Evolutionary conservation across 2,329 filamentous ascomycete species (phyloP).

Genomic region (Arthroderma sp.): DNA sequence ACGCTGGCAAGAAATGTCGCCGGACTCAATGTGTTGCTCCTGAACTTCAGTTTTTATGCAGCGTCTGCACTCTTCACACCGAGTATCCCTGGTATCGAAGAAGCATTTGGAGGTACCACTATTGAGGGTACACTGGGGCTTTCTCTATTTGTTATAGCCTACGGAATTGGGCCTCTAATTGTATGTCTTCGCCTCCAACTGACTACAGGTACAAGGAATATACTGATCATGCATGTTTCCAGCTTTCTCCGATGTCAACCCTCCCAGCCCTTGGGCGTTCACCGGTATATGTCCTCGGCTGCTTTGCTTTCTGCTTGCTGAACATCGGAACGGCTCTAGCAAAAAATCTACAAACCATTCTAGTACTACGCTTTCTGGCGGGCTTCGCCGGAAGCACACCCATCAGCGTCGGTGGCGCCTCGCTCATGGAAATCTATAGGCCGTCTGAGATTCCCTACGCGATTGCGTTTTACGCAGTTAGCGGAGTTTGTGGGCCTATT

Average conservation of each 20-base stretch:
- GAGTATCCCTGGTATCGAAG: no score
- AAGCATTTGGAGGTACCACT: no score
- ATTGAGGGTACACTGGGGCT: constrained; percentile 41
- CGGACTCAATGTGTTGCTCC: no score
- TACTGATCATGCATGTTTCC: not conserved
- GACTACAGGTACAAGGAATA: no score
- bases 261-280: constrained; percentile 8
- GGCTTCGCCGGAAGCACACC: constrained; percentile 4
- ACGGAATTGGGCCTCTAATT: constrained; percentile 11
- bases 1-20: no score
- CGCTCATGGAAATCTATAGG: not conserved
- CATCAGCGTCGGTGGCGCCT: constrained; percentile 3
- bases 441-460: constrained; percentile 12
- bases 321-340: constrained; percentile 9
- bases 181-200: constrained; percentile 1
- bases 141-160: constrained; percentile 50
- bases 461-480: constrained; percentile 9
- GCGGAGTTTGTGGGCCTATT: not conserved
- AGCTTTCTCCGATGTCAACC: constrained; percentile 6
- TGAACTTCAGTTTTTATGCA: no score
- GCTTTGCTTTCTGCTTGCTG: constrained; percentile 8
- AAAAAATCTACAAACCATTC: constrained; percentile 7
- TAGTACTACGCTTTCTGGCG: constrained; percentile 9
- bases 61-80: no score
- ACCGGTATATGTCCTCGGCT: constrained; percentile 8